These are phyloP conservation scores for Paxillus ammoniavirescens DNA, from an alignment of 768 basidiomycete genomes.

Conservation along the genomic window DNA sequence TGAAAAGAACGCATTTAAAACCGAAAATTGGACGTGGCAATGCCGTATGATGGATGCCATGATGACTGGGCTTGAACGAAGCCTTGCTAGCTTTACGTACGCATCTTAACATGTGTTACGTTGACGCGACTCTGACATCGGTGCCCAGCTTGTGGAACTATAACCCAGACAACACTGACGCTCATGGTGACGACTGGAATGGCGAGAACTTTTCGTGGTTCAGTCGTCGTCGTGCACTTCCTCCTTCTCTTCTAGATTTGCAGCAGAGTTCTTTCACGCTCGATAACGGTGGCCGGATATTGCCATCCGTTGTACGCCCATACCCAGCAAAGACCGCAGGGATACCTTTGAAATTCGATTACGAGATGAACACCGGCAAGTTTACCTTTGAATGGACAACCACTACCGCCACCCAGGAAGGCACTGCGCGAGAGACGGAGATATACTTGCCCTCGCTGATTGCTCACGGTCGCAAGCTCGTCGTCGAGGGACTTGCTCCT, in stretches of 20 bases:
- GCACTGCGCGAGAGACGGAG: slow-evolving; percentile 66
- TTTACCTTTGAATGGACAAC: slow-evolving; percentile 65
- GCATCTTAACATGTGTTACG: slow-evolving; percentile 29
- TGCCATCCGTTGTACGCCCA: slow-evolving; percentile 80
- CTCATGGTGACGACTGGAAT: slow-evolving; percentile 85
- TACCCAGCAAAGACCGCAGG: slow-evolving; percentile 92
- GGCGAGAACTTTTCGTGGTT: slow-evolving; percentile 99
- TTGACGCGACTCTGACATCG: not conserved
- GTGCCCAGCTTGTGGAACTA: slow-evolving; percentile 84
- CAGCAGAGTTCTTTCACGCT: slow-evolving; percentile 65
- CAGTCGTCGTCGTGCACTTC: slow-evolving; percentile 58
- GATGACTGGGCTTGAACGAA: slow-evolving; percentile 75
- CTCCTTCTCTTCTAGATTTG: slow-evolving; percentile 51
- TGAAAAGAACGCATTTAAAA: slow-evolving; percentile 64
- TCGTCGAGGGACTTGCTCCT: slow-evolving; percentile 53
- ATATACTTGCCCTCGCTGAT: slow-evolving; percentile 73
- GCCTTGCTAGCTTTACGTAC: slow-evolving; percentile 83
- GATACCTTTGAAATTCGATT: slow-evolving; percentile 68
- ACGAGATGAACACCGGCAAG: slow-evolving; percentile 72
- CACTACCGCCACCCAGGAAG: slow-evolving; percentile 27
- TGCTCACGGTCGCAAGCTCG: slow-evolving; percentile 52
- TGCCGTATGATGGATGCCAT: slow-evolving; percentile 93
- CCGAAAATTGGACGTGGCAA: slow-evolving; percentile 81
- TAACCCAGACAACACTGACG: slow-evolving; percentile 83
- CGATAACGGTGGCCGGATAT: slow-evolving; percentile 80